Base-by-base conservation (phyloP, 805 yeast genomes). In the Candida verbasci region DNA sequence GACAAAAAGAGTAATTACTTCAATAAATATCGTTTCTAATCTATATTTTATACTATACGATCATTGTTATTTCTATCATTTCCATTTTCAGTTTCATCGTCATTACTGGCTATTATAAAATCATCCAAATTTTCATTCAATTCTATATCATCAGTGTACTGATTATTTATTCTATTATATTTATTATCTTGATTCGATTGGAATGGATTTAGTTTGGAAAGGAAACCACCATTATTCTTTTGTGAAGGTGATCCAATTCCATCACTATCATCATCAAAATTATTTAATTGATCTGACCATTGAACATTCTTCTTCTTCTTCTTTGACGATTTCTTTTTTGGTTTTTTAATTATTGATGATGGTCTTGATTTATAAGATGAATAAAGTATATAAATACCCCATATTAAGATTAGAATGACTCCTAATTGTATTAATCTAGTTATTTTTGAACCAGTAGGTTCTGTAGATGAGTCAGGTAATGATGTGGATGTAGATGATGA, bases 21-120 rank as follows among this genome's bases (percentile, higher is more conserved):
- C n/a, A n/a, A n/a, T n/a, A n/a, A n/a, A n/a, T n/a, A n/a, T n/a
- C n/a, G n/a, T n/a, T 6, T 24, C 17, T 20, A 21, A 8, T 25
- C 25, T 32, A 14, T 17, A 7, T 3, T 17, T 24, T 17, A 14
- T 15, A 11, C 34, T 31, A 32, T 32, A 32, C 23, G 28, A 24
- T n/a, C 24, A 31, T 24, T 23, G 7, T 32, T 33, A 7, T 18
- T 17, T 3, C 10, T 23, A 6, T 11, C 15, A 21, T n/a, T 20
- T 17, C 6, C 11, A 9, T 21, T 12, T 20, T 23, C 35, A 29
- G 6, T 25, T 24, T 41, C 46, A 32, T 73, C 78, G 24, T 72
- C 78, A 34, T 73, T 78, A 45, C 74, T 68, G 23, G 59, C 71
- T 31, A 73, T 66, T n/a, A 68, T 58, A 38, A 73, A 72, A 25